Percentiles rank a stretch among this genome's conserved stretches.
phyloP scores from a whole-genome alignment of 1,284 basidiomycete species.

The Rhodotorula mucilaginosa region DNA sequence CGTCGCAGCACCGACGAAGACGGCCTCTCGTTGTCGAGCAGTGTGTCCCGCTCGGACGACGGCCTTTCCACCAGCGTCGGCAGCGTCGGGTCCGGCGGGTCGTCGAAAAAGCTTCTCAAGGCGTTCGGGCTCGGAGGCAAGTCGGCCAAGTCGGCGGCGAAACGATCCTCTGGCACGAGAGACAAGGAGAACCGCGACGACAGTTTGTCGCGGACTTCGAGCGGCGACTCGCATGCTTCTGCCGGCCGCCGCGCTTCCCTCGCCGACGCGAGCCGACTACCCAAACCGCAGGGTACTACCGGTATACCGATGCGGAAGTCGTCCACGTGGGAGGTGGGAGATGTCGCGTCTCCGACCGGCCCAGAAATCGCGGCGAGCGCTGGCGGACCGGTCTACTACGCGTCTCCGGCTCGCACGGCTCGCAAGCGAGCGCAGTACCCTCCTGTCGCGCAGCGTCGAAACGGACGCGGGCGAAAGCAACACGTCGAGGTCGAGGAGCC shows the following conservation, averaged over 20 bases:
- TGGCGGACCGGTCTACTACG: slow-evolving; percentile 27
- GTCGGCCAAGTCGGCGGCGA: neutral
- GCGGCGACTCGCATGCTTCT: slow-evolving; percentile 16
- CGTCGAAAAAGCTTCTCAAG: slow-evolving; percentile 35
- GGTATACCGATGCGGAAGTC: slow-evolving; percentile 40
- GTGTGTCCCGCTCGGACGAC: neutral
- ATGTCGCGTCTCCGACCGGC: neutral
- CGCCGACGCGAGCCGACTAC: neutral
- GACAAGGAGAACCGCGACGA: slow-evolving; percentile 3
- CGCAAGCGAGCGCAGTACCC: slow-evolving; percentile 30
- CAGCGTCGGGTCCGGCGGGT: slow-evolving; percentile 5
- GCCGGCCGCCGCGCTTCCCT: neutral
- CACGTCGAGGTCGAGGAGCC: slow-evolving; percentile 13
- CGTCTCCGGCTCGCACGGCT: slow-evolving; percentile 13
- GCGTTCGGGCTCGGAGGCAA: slow-evolving; percentile 32
- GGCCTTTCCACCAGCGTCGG: slow-evolving; percentile 4
- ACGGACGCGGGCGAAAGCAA: slow-evolving; percentile 8
- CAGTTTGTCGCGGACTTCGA: slow-evolving; percentile 19
- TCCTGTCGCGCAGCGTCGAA: slow-evolving; percentile 33
- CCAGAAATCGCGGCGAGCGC: neutral
- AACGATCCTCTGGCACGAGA: neutral
- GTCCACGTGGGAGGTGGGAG: slow-evolving; percentile 35
- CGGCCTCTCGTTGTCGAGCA: slow-evolving; percentile 5
- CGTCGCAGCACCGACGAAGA: slow-evolving; percentile 20
- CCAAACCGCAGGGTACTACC: slow-evolving; percentile 15